Conservation (phyloP, 371 early-diverging fungal species). For the Dichotomocladium elegans region DNA sequence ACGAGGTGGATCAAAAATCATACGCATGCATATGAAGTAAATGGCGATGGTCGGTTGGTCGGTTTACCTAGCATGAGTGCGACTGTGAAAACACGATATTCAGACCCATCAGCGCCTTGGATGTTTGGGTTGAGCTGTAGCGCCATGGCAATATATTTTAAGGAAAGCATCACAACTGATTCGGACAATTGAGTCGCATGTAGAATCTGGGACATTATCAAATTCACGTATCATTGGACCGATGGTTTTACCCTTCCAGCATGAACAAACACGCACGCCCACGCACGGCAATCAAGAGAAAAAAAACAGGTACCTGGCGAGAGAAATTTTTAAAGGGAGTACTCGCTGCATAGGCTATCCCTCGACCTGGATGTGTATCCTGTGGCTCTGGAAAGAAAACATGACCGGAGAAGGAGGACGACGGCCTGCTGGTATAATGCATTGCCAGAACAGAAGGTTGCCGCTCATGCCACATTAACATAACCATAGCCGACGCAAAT, state of each 20-base stretch:
- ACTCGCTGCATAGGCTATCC: conserved; percentile 46
- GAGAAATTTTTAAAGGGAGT: conserved; percentile 40
- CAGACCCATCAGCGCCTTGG: conserved; percentile 68
- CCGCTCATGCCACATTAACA: conserved; percentile 63
- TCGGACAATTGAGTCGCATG: conserved; percentile 61
- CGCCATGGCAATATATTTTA: conserved; percentile 62
- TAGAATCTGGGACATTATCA: conserved; percentile 32
- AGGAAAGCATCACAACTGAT: conserved; percentile 52
- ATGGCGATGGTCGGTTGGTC: not conserved
- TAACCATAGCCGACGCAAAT: conserved; percentile 64
- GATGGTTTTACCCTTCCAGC: too few relatives aligned
- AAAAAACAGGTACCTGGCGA: conserved; percentile 4
- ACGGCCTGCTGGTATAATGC: conserved; percentile 26
- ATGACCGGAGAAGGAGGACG: too few relatives aligned
- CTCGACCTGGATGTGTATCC: conserved; percentile 24
- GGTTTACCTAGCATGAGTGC: conserved; percentile 65
- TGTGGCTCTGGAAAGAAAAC: conserved; percentile 16
- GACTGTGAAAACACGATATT: conserved; percentile 74
- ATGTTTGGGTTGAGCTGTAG: conserved; percentile 54
- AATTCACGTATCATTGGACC: too few relatives aligned
- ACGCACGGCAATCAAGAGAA: not conserved
- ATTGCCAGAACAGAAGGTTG: conserved; percentile 45
- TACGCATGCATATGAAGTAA: not conserved
- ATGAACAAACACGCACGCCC: not conserved
- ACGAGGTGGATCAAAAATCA: too few relatives aligned